Conservation (phyloP, 352 stramenopile genomes). For the Peronospora farinosa region DNA sequence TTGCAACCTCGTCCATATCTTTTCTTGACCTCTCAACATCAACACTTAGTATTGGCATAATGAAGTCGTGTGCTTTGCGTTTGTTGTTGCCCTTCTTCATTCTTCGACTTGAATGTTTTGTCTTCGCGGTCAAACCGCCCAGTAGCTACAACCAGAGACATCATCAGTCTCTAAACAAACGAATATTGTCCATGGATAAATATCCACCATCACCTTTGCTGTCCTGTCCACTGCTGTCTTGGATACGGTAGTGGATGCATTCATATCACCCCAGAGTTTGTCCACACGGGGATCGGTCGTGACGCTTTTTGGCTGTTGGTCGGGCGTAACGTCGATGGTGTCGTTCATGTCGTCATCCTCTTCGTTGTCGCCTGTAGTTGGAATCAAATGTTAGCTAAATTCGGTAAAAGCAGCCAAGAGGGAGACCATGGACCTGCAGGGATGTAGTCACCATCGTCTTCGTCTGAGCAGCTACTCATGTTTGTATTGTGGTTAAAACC, state of each 20-base stretch:
- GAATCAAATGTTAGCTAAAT: not conserved
- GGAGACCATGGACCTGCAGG: constrained; percentile 31
- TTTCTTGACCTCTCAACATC: constrained; percentile 48
- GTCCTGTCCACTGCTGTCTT: constrained; percentile 37
- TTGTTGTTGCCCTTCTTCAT: constrained; percentile 44
- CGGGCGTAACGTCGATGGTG: not conserved
- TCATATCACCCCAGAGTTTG: constrained; percentile 62
- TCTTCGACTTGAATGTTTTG: constrained; percentile 23
- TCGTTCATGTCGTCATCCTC: constrained; percentile 9
- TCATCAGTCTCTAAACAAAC: not conserved
- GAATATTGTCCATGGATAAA: not conserved
- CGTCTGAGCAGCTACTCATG: constrained; percentile 57
- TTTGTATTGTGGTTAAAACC: not conserved
- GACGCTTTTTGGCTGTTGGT: constrained; percentile 21
- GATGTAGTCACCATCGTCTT: constrained; percentile 69
- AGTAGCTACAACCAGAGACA: constrained; percentile 33
- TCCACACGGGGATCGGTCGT: constrained; percentile 33
- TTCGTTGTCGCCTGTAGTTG: constrained; percentile 5
- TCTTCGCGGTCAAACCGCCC: constrained; percentile 38
- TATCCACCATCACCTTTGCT: constrained; percentile 32
- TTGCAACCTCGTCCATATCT: constrained; percentile 30
- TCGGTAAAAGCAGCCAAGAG: not conserved
- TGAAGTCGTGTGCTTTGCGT: constrained; percentile 64
- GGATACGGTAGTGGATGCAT: constrained; percentile 53
- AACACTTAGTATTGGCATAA: constrained; percentile 61